Base-by-base conservation (phyloP, 345 rosid genomes). In the Clausena lansium region DNA sequence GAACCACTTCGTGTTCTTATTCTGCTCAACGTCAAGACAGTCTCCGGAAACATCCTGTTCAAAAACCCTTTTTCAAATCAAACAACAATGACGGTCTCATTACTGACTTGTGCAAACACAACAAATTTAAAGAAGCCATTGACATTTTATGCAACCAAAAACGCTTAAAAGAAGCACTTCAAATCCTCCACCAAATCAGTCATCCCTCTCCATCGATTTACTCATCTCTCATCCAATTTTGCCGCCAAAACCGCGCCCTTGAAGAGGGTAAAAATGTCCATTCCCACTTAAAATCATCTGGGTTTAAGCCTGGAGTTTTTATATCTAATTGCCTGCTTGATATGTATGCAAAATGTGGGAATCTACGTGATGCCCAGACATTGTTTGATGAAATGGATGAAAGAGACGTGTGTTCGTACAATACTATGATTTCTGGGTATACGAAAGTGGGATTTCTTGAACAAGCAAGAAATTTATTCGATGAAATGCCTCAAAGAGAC, bases 321-420 rank as follows among this genome's bases (percentile, higher is more conserved):
- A 89, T 95, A 41, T 87, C 83, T 6, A 93, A 95, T 70, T 89
- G 94, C 35, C 59, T 95, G 45, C 75, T 95, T 4, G 85, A 90
- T 1, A 86, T 95, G 98, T 95, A 95, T 24, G 80, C 79, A 10
- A 95, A 92, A 78, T 92, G 94, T 60, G 87, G 78, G 9, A 77
- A 86, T 61, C 70, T 93, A 70, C 77, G 14, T 6, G 85, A 89
- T 77, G 94, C 98, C 25, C 93, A 67, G 74, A 81, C 86, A 1
- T 2, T 91, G 77, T 95, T 93, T 67, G 88, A 90, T 45, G 87
- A 83, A 82, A 92, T 93, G 96, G 5, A 36, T n/a, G 73, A 78
- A 0, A 91, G 85, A 81, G 98, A 93, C 64, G 66, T 88, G 81
- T 93, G 98, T 67, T 93, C 98, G 6, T 93, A 95, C 94, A 95